These are phyloP conservation scores for Exophiala phaeomuriformis DNA, from an alignment of 2,329 filamentous ascomycete species.

Conservation along the genomic window DNA sequence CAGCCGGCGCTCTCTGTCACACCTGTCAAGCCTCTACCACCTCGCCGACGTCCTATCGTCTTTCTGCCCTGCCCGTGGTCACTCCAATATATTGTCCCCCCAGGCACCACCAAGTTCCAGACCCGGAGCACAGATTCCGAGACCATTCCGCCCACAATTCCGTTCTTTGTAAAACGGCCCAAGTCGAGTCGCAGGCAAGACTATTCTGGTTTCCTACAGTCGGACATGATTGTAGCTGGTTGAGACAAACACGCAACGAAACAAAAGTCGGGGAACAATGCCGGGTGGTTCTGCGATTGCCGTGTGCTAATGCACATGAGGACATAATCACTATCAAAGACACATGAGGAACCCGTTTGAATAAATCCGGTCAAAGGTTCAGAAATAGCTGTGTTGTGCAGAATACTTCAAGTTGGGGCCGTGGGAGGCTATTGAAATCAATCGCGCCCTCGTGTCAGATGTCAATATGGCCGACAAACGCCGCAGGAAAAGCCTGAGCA, in stretches of 20 bases:
- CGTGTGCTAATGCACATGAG: not conserved
- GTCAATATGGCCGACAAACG: slow-evolving; percentile 27
- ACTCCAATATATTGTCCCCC: slow-evolving; percentile 10
- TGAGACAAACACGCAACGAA: not conserved
- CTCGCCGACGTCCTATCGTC: slow-evolving; percentile 8
- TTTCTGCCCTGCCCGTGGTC: not conserved
- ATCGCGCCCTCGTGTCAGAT: not conserved
- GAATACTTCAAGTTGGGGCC: slow-evolving; percentile 1
- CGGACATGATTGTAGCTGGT: not conserved
- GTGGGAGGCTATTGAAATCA: slow-evolving; percentile 2
- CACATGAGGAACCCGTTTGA: not conserved
- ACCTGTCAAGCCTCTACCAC: slow-evolving; percentile 4
- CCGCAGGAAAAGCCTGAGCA: slow-evolving; percentile 32
- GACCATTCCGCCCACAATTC: slow-evolving; percentile 1
- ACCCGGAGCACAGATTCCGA: slow-evolving; percentile 11
- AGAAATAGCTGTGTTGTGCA: slow-evolving; percentile 10
- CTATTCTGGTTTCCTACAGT: not conserved
- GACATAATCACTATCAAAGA: not conserved
- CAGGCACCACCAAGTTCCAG: slow-evolving; percentile 13
- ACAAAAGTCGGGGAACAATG: not conserved
- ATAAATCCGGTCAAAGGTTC: not conserved
- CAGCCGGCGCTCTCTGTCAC: slow-evolving; percentile 2
- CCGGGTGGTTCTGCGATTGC: not conserved
- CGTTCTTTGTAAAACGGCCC: not conserved
- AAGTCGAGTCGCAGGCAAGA: slow-evolving; percentile 1